Conservation (phyloP, 1,284 basidiomycete genomes). For the Abortiporus biennis region DNA sequence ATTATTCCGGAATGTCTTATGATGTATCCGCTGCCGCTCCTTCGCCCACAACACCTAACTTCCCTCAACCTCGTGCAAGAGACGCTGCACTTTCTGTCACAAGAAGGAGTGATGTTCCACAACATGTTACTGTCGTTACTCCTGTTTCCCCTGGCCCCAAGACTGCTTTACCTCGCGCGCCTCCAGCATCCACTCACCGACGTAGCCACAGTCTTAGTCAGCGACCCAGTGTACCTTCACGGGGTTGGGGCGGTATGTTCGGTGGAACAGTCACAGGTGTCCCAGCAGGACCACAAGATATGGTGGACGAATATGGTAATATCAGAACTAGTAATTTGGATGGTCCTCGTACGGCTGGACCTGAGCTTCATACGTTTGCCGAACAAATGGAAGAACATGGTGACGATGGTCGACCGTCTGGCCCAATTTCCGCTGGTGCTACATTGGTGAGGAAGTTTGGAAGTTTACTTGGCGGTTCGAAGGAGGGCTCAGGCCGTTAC, state of each 20-base stretch:
- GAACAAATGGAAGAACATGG: conserved; percentile 29
- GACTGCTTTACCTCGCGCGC: conserved; percentile 47
- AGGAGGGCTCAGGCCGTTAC: conserved; percentile 35
- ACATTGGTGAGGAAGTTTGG: conserved; percentile 74
- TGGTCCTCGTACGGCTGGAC: conserved; percentile 49
- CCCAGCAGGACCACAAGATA: conserved; percentile 19
- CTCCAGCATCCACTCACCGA: conserved; percentile 61
- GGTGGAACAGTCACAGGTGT: too few species aligned
- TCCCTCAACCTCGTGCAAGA: conserved; percentile 57
- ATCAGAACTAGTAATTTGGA: conserved; percentile 25
- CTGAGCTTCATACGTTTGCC: conserved; percentile 47
- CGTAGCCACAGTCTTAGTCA: conserved; percentile 76
- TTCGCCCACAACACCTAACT: conserved; percentile 48
- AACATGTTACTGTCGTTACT: conserved; percentile 16
- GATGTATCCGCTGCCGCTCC: conserved; percentile 46
- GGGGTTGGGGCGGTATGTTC: conserved; percentile 41
- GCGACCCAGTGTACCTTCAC: conserved; percentile 44
- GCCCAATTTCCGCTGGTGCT: conserved; percentile 47
- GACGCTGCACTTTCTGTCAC: conserved; percentile 34
- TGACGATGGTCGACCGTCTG: conserved; percentile 24
- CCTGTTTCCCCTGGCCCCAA: conserved; percentile 13
- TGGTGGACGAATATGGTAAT: conserved; percentile 35
- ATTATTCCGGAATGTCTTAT: conserved; percentile 75
- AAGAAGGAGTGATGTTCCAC: too few species aligned
- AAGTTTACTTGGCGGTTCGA: conserved; percentile 50